Conservation (phyloP, 2,329 filamentous ascomycete species). For the Hirsutella thompsonii region DNA sequence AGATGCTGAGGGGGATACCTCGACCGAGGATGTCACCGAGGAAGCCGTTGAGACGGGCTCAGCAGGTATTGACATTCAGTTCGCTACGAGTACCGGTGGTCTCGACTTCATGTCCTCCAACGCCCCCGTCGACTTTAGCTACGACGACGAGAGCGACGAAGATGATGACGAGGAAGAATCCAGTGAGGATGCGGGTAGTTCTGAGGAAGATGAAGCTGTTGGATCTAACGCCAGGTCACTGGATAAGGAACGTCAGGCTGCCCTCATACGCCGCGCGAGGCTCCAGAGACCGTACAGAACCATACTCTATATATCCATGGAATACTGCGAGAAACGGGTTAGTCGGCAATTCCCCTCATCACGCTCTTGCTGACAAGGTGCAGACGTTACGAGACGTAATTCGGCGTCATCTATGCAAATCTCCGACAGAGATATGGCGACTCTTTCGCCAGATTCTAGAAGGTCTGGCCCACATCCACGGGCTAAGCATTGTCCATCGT, state of each 20-base stretch:
- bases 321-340: conserved; percentile 86
- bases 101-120: conserved; percentile 90
- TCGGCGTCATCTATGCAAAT: conserved; percentile 57
- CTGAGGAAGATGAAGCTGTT: conserved; percentile 18
- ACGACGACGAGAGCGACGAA: conserved; percentile 31
- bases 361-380: background rate
- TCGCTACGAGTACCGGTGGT: conserved; percentile 62
- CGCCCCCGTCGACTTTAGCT: conserved; percentile 67
- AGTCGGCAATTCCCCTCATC: conserved; percentile 15
- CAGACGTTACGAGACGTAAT: conserved; percentile 81
- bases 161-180: conserved; percentile 32
- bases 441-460: conserved; percentile 86
- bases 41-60: conserved; percentile 25
- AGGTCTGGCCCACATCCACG: conserved; percentile 80
- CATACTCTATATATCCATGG: conserved; percentile 95
- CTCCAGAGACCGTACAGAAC: conserved; percentile 47
- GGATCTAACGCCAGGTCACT: conserved; percentile 15
- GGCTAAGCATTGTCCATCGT: conserved; percentile 82
- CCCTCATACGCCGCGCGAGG: conserved; percentile 18
- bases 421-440: conserved; percentile 73
- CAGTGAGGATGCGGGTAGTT: conserved; percentile 31
- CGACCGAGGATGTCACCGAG: conserved; percentile 32
- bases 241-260: conserved; percentile 15
- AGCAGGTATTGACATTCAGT: conserved; percentile 36
- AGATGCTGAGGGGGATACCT: conserved; percentile 44